Evolutionary conservation across 2,329 filamentous ascomycete species (phyloP).

Genomic region (Apiospora sp.): DNA sequence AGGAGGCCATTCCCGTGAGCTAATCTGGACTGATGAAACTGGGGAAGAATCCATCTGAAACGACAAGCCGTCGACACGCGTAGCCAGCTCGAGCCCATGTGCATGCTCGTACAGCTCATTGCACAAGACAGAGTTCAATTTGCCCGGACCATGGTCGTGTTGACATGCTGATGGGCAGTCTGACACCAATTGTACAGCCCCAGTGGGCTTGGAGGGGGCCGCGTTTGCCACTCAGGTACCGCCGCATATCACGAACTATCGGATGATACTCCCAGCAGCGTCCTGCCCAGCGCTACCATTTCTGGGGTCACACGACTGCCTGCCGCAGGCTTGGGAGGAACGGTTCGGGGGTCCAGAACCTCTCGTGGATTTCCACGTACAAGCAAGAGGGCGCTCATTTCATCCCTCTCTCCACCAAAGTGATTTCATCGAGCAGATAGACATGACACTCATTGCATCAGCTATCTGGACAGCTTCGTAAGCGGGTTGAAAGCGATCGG

Average conservation of each 20-base stretch:
- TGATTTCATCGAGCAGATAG: slow-evolving; percentile 5
- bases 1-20: slow-evolving; percentile 18
- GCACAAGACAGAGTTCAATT: slow-evolving; percentile 16
- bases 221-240: slow-evolving; percentile 19
- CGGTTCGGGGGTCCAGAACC: slow-evolving; percentile 11
- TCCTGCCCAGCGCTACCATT: slow-evolving; percentile 7
- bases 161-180: slow-evolving; percentile 19
- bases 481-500: neutral
- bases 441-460: neutral
- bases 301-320: slow-evolving; percentile 14
- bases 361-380: slow-evolving; percentile 1
- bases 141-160: slow-evolving; percentile 18
- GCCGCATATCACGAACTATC: slow-evolving; percentile 16
- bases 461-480: slow-evolving; percentile 5
- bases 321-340: slow-evolving; percentile 13
- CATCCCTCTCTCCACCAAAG: slow-evolving; percentile 13
- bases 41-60: slow-evolving; percentile 21
- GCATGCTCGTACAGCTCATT: slow-evolving; percentile 18
- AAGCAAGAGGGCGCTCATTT: neutral
- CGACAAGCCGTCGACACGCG: slow-evolving; percentile 12
- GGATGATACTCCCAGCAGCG: slow-evolving; percentile 11
- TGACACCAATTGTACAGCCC: slow-evolving; percentile 12
- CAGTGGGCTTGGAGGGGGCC: neutral
- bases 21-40: slow-evolving; percentile 19
- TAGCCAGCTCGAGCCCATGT: slow-evolving; percentile 1